Evolutionary conservation across 2,329 filamentous ascomycete species (phyloP), one percentile per base, ranked within the genome.

Genomic region (Fusarium domesticum): DNA sequence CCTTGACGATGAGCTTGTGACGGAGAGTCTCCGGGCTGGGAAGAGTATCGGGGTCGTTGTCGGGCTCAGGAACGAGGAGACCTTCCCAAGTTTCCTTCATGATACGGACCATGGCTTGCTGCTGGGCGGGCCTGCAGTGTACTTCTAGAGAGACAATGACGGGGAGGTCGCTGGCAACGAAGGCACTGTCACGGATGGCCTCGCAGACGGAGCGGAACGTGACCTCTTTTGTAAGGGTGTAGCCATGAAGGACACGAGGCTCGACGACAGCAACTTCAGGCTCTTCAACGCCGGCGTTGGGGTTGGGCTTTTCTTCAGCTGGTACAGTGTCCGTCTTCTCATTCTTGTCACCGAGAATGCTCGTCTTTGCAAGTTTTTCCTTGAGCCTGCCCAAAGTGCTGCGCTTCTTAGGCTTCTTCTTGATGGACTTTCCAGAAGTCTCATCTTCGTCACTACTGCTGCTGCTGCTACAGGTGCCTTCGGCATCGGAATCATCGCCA

Each of bases 121-220:
- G 93, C 67, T 98, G 93, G 44, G 85, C 78, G 0, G 81, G 69
- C 50, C 75, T 76, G 52, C 89, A 90, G 70, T 97, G 93, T 0
- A 97, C 89, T 67, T 98, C 93, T 23, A 98, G 77, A 61, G 89
- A 96, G 57, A 96, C 85, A 47, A 97, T 92, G n/a, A 98, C 73
- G 0, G 93, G 93, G 15, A 95, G 72, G 48, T 92, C 84, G 16
- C 80, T 84, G 4, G 74, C 79, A 3, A 78, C 70, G 59, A 97
- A 97, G 1, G 87, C 90, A 58, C 84, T 80, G 43, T 95, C 81
- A 23, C 81, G 76, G 53, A 97, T 91, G 0, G 88, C 83, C 43
- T 78, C 74, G 68, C 91, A 96, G 2, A 97, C 92, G 33, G 86
- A 81, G 38, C 91, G 82, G 67, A 97, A 97, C 0, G 87, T 78